Evolutionary conservation across 1,284 basidiomycete genomes (phyloP).

Genomic region (Ustilago esculenta): DNA sequence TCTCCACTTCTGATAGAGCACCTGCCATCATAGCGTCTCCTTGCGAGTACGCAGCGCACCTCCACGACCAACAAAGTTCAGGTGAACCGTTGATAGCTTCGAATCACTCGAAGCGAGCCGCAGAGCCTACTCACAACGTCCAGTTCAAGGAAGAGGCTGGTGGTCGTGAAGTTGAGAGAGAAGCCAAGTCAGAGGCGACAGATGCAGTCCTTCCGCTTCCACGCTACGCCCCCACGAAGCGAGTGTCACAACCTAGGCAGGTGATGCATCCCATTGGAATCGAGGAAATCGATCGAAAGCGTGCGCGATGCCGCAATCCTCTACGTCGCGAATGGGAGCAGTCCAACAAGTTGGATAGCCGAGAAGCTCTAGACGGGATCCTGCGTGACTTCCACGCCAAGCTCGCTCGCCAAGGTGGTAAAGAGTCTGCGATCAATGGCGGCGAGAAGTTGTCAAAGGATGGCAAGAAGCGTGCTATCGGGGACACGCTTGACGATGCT

Average conservation of each 20-base stretch:
- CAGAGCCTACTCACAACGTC: background rate
- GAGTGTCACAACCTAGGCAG: conserved; percentile 39
- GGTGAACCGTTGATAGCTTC: background rate
- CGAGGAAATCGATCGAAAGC: conserved; percentile 50
- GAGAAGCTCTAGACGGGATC: conserved; percentile 42
- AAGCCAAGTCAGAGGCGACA: background rate
- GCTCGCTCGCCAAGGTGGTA: background rate
- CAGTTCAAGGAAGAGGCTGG: background rate
- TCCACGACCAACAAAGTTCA: background rate
- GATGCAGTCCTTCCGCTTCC: conserved; percentile 17
- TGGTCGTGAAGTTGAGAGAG: background rate
- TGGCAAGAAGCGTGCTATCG: conserved; percentile 21
- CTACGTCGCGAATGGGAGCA: conserved; percentile 52
- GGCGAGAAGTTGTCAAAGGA: background rate
- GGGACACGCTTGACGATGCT: conserved; percentile 38
- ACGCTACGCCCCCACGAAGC: conserved; percentile 44
- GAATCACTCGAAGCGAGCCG: background rate
- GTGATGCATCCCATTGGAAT: conserved; percentile 46
- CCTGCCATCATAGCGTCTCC: background rate
- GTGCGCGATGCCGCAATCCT: conserved; percentile 46
- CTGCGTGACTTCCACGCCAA: conserved; percentile 32
- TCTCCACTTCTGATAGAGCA: background rate
- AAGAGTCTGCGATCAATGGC: background rate
- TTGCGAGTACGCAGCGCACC: background rate
- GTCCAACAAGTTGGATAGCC: conserved; percentile 27